Evolutionary conservation across 2,329 filamentous ascomycete genomes (phyloP).

Genomic region (Sporothrix euskadiensis): DNA sequence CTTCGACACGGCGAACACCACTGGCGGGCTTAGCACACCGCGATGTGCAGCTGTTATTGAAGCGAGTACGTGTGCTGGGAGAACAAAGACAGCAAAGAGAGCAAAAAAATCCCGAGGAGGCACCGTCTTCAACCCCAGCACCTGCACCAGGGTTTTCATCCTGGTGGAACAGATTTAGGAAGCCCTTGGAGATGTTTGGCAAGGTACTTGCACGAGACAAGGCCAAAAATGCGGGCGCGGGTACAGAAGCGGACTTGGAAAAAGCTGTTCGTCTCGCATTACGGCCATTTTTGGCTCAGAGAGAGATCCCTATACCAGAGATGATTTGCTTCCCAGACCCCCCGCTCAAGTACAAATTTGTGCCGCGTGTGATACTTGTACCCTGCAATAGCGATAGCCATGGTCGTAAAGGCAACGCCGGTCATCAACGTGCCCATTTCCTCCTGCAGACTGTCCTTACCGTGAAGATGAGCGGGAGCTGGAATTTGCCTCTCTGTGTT

Average conservation of each 20-base stretch:
- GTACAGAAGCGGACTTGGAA: not conserved
- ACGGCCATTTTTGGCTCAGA: not conserved
- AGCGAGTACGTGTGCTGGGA: not conserved
- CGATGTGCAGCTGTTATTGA: not conserved
- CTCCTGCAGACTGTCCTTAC: not conserved
- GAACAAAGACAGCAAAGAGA: not conserved
- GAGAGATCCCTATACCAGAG: not conserved
- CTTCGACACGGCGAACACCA: not conserved
- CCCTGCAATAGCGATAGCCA: not conserved
- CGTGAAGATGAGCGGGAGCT: accelerated
- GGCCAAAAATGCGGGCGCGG: not conserved
- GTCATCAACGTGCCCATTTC: not conserved
- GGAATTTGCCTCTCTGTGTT: not conserved
- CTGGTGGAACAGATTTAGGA: not conserved
- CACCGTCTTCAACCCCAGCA: not conserved
- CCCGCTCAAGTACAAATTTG: not conserved
- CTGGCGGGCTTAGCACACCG: not conserved
- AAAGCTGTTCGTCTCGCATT: not conserved
- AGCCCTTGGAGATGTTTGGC: not conserved
- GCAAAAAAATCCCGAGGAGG: not conserved
- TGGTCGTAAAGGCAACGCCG: not conserved
- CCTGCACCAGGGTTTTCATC: not conserved
- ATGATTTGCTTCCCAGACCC: not conserved
- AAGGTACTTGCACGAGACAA: not conserved
- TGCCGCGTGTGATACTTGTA: not conserved